Evolutionary conservation across 73 alveolate genomes (phyloP), one percentile per base, ranked within the genome.

Genomic region (Paramecium tetraurelia): DNA sequence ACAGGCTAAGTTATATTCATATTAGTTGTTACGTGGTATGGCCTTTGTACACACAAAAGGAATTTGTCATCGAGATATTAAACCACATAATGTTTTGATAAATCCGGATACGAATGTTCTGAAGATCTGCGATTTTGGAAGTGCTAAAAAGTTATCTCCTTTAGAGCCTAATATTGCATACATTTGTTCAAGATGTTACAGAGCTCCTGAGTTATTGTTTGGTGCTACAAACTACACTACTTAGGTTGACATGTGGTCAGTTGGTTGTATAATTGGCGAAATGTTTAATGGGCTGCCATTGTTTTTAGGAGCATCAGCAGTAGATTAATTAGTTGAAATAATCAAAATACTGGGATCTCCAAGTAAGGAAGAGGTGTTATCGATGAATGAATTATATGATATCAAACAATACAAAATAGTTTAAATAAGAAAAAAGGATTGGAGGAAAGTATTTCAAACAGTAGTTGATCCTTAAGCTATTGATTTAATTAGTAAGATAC

Each of bases 261-360:
- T 96, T 85, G 99, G 99, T 20, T 97, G 99, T 85, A 99, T 97
- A 21, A 95, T 97, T 2, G 98, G 97, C n/a, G 99, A 97, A 92
- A 86, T 96, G 95, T 93, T 97, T 43, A 92, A 90, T 44, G 98
- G 98, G 9, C 92, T 87, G 43, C 98, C 98, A 2, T 22, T 96
- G 38, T 96, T 96, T 92, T 95, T 96, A 36, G 98, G 98, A 21
- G 95, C 80, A 48, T 77, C 92, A 24, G 95, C 96, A 16, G 97
- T 96, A 58, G 98, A 96, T 85, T 95, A 96, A 89, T 71, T 96
- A 16, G 98, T 96, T 12, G 98, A 96, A 95, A 96, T 96, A 1
- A 96, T 96, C 18, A 96, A 93, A 85, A 46, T 92, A 24, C 58
- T 92, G 5, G 95, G 95, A 18, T 83, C 95, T 16, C 95, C 95